Evolutionary conservation across 192 early-diverging fungal species (phyloP).

Genomic region (Podila minutissima): DNA sequence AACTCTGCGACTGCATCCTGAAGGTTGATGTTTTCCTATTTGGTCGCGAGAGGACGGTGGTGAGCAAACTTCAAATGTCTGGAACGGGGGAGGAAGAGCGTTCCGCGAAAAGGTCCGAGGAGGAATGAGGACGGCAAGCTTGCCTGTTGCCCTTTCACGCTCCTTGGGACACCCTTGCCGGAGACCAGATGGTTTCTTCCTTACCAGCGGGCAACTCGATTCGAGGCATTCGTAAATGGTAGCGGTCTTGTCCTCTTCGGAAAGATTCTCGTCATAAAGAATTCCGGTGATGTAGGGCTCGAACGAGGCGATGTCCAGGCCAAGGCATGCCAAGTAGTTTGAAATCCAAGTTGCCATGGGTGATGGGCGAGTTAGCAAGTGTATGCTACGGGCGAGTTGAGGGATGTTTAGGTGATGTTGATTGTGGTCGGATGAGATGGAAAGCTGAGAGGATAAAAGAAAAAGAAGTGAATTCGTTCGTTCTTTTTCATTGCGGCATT

Average conservation of each 20-base stretch:
- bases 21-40: slow-evolving; percentile 39
- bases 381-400: neutral
- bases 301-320: slow-evolving; percentile 24
- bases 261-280: slow-evolving; percentile 35
- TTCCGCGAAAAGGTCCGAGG: neutral
- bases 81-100: neutral
- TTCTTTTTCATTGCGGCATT: too few relatives aligned
- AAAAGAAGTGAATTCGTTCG: neutral
- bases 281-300: slow-evolving; percentile 34
- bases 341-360: slow-evolving; percentile 43
- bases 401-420: neutral
- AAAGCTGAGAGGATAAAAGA: neutral
- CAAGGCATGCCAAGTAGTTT: slow-evolving; percentile 37
- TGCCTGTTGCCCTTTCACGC: too few relatives aligned
- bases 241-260: slow-evolving; percentile 43
- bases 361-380: neutral
- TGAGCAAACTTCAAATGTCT: neutral
- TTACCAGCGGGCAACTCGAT: slow-evolving; percentile 25
- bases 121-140: too few relatives aligned
- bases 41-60: neutral
- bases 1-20: slow-evolving; percentile 39
- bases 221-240: slow-evolving; percentile 39
- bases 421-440: neutral
- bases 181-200: neutral
- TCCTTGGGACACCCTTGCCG: too few relatives aligned